Evolutionary conservation across 2,329 filamentous ascomycete species (phyloP), one percentile per base, ranked within the genome.

Genomic region (Arthroderma sp.): DNA sequence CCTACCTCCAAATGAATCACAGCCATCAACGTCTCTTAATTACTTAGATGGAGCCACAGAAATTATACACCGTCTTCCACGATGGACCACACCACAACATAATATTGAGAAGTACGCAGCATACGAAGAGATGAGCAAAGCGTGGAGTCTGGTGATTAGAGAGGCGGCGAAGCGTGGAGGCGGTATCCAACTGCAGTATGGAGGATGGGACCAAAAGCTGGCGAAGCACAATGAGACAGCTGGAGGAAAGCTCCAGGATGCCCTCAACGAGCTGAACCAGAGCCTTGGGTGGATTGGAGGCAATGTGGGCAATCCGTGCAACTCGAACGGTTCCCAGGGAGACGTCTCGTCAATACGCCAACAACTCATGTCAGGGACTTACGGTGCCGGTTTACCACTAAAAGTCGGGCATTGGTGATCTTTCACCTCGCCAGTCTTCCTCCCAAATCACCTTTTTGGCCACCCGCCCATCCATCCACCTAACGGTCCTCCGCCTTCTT

Each of bases 41-140:
- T 98, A 91, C 67, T 81, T 98, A 23, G 88, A 98, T 63, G 86
- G 86, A 49, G 91, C 87, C 59, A 98, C 93, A 33, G 84, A 91
- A 63, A 82, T 97, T 58, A 87, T 97, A 58, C 91, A 98, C 71
- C 80, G 84, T 39, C 78, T 98, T 44, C 93, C 93, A 2, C 82
- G 95, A 66, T 98, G 91, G 90, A 87, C 93, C 64, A 88, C 84
- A 47, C 87, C 86, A 60, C 83, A 88, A 61, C 87, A 96, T 74
- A 91, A 91, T 63, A 81, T 95, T 65, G 88, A 95, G 76, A 96
- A 96, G 72, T 86, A 95, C 63, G 89, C 89, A 62, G 91, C 91
- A 5, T 98, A 98, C 68, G 91, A 98, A 66, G 93, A 97, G 68
- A 91, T 98, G 62, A 86, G 88, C 25, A 89, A 86, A 66, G 93